phyloP scores from a whole-genome alignment of 2,329 filamentous ascomycete species.

The Endoconidiophora polonica region DNA sequence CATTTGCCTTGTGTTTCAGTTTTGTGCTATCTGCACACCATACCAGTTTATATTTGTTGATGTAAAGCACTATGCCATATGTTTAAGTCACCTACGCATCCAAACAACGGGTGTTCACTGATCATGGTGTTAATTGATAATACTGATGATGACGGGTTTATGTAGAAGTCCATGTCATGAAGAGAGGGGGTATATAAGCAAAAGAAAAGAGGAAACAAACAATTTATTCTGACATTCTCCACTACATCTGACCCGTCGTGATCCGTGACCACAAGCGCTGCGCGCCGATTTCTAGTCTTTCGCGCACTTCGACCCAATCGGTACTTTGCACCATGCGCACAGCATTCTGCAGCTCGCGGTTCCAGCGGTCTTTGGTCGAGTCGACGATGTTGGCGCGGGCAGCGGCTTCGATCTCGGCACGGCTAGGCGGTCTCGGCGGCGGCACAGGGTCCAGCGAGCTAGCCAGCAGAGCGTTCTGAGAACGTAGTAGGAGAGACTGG shows the following conservation, averaged over 20 bases:
- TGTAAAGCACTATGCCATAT: no score
- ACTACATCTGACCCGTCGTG: background rate
- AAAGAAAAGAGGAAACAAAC: no score
- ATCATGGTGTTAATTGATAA: background rate
- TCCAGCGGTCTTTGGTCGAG: conserved; percentile 61
- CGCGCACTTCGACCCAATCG: conserved; percentile 47
- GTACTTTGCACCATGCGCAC: conserved; percentile 49
- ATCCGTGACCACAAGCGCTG: conserved; percentile 4
- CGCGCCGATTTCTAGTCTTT: conserved; percentile 32
- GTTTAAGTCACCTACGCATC: no score
- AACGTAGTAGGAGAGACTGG: conserved; percentile 39
- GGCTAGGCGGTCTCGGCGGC: conserved; percentile 30
- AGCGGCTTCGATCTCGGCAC: conserved; percentile 33
- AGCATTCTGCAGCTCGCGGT: conserved; percentile 51
- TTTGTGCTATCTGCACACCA: no score
- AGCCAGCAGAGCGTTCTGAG: conserved; percentile 38
- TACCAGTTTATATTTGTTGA: no score
- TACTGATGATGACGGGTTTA: background rate
- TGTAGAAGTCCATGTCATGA: no score
- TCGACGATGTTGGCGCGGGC: conserved; percentile 43
- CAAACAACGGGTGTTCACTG: no score
- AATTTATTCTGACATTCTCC: background rate
- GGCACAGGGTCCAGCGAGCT: conserved; percentile 33
- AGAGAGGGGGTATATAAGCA: no score
- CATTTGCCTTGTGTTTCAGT: no score